Base-by-base conservation (phyloP, 495 filamentous ascomycete species). In the Aspergillus funiculosus region DNA sequence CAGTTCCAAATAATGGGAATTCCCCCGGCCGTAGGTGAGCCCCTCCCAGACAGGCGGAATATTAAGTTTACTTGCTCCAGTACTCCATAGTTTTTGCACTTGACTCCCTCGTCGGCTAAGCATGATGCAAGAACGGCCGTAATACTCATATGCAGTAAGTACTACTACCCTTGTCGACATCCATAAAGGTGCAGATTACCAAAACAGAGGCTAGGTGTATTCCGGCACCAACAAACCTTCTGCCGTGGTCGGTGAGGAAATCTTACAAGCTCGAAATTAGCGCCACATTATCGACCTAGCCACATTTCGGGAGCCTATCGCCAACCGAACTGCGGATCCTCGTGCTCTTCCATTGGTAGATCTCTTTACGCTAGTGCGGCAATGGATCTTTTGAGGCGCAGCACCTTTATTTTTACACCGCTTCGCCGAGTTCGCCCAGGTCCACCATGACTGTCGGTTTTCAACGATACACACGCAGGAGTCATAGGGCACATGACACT, bases 381-480 rank as follows among this genome's bases (percentile, higher is more conserved):
- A 24, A 46, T 39, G 40, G 46, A 26, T 27, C 27, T 13, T 39
- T 28, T 43, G 51, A 48, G 55, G 55, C 55, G 51, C 51, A 54
- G 55, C 27, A 13, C 19, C 39, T 44, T 36, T 39, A 49, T 50
- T 49, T 49, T 51, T 49, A 54, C 55, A 58, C 55, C 55, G 55
- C 55, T 52, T 15, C 36, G 31, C 49, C 35, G n/a, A n/a, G n/a
- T 21, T 17, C 25, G 14, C 10, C 19, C 13, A 0, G 19, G 21
- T 30, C 24, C 14, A 27, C 25, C 28, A 14, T 8, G 21, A 21
- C 13, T 34, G 24, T 46, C 8, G 31, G 6, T 28, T 46, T 35
- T 17, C 43, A 6, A 34, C 19, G 27, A 39, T 31, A 43, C 40
- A 34, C 10, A 13, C 19, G 14, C 35, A 3, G n/a, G n/a, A n/a